Percentiles rank a stretch among this genome's conserved stretches.
These are phyloP conservation scores for Claviceps fusiformis DNA, from an alignment of 2,329 filamentous ascomycete species.

Conservation along the genomic window DNA sequence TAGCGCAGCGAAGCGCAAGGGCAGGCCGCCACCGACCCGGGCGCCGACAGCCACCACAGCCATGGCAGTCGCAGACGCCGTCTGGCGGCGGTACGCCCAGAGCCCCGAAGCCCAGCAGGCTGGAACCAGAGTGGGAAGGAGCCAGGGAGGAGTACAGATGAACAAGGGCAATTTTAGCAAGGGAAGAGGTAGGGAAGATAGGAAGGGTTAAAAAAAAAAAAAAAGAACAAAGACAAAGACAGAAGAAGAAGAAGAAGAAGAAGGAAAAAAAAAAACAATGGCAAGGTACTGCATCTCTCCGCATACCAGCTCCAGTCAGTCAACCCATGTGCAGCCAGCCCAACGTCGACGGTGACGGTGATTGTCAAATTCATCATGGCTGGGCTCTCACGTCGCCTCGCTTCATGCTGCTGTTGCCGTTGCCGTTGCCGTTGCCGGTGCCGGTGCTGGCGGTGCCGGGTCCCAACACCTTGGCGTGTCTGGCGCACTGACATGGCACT, in stretches of 20 bases:
- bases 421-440: too few species aligned
- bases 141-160: too few species aligned
- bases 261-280: background rate
- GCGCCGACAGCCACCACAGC: background rate
- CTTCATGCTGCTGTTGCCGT: too few species aligned
- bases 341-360: too few species aligned
- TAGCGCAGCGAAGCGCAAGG: slow-evolving; percentile 7
- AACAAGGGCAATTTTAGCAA: background rate
- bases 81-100: background rate
- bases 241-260: background rate
- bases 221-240: background rate
- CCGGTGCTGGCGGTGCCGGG: background rate
- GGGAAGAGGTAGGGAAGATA: background rate
- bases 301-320: background rate
- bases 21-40: slow-evolving; percentile 6
- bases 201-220: background rate
- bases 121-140: background rate
- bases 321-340: too few species aligned
- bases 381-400: background rate
- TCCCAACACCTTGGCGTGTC: background rate
- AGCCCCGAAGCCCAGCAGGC: background rate
- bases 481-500: background rate
- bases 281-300: background rate
- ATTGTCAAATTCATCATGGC: background rate
- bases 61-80: slow-evolving; percentile 1